phyloP scores from a whole-genome alignment of 495 filamentous ascomycete species.

The Xylaria cubensis region DNA sequence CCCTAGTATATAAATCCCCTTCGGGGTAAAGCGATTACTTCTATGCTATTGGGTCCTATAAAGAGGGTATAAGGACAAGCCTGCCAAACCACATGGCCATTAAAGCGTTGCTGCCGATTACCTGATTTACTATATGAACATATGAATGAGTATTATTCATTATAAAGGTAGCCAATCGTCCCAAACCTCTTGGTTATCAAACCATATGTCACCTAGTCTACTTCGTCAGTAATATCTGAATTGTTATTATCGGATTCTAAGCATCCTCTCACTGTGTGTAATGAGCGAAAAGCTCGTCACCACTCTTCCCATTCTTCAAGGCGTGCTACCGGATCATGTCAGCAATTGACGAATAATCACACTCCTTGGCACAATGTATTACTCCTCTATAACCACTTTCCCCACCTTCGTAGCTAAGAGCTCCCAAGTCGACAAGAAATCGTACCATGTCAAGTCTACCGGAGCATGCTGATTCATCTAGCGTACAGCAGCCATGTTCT shows the following conservation, averaged over 20 bases:
- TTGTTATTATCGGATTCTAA: background rate
- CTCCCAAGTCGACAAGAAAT: constrained; percentile 28
- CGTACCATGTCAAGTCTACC: constrained; percentile 31
- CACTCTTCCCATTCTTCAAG: constrained; percentile 11
- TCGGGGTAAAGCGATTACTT: too few species aligned
- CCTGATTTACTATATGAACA: too few species aligned
- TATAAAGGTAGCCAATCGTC: background rate
- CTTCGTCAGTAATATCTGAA: background rate
- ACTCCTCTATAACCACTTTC: constrained; percentile 29
- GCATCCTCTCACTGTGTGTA: background rate
- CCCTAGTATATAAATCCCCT: too few species aligned
- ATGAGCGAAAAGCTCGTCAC: background rate
- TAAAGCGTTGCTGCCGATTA: too few species aligned
- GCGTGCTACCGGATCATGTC: background rate
- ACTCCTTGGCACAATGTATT: background rate
- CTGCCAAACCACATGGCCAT: too few species aligned
- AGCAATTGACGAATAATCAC: background rate
- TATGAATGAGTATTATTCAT: background rate
- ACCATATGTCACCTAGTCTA: background rate
- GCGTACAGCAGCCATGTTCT: background rate
- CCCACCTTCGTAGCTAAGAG: constrained; percentile 22
- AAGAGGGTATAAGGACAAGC: too few species aligned
- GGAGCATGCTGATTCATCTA: constrained; percentile 14
- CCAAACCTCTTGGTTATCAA: background rate
- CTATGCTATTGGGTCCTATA: too few species aligned